Base-by-base conservation (phyloP, 2,329 filamentous ascomycete species). In the Hypoxylon sp. region DNA sequence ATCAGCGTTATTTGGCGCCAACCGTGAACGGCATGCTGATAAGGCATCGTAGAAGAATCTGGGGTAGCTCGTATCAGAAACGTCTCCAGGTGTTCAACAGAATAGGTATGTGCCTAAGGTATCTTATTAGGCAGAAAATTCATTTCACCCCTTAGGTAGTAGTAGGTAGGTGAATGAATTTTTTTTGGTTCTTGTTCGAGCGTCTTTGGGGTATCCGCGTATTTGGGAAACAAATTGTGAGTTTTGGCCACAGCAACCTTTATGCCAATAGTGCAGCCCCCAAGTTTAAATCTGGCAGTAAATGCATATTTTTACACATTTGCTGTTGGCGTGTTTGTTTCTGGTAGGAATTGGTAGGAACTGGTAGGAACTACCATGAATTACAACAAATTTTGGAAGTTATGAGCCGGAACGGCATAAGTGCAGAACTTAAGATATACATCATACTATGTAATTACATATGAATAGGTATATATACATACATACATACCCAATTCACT, bases 1-100 rank as follows among this genome's bases (percentile, higher is more conserved):
- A 83, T 75, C 19, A 84, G 75, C 9, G 75, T 68, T 13, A 69
- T 57, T 60, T 79, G 78, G 7, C 76, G 75, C 68, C 73, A 71
- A 23, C 74, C 68, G 50, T 50, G 61, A 19, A 74, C 45, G 1
- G 56, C 46, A 21, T 69, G 60, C 17, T 69, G 69, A 61, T 70
- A 74, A 0, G 71, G 21, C 73, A 76, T 75, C 13, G 46, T 53
- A 11, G 36, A 5, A 25, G 28, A 23, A 55, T 13, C n/a, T 45
- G 9, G 9, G 23, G 17, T 21, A 17, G n/a, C 45, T 19, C 17
- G 36, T 41, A 19, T 30, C 23, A 19, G n/a, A 55, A 17, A 23
- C 5, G 49, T 14, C 11, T 21, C 5, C 21, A 14, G 23, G n/a
- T n/a, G n/a, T n/a, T n/a, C n/a, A n/a, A n/a, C n/a, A n/a, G n/a